These are phyloP conservation scores for Dalechampia spathulata DNA, from an alignment of 441 rosid species.

Conservation along the genomic window DNA sequence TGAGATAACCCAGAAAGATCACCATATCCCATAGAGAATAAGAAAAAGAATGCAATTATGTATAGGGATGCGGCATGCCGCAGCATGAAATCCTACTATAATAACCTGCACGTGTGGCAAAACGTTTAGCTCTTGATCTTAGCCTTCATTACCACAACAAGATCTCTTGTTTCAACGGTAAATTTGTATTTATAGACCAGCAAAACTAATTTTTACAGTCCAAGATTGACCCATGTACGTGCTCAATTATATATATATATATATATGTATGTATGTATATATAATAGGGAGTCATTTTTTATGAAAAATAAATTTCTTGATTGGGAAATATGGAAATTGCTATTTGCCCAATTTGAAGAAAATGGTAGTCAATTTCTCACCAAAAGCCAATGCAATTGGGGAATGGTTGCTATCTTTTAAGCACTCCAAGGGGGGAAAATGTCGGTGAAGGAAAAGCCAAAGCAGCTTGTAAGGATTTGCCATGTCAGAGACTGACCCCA, in stretches of 20 bases:
- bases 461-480: slow-evolving; percentile 9
- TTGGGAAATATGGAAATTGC: neutral
- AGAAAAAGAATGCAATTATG: no score
- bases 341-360: neutral
- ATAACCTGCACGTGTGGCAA: neutral
- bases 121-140: neutral
- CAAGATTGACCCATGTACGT: no score
- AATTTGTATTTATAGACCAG: no score
- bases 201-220: no score
- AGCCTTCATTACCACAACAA: no score
- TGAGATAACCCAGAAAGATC: no score
- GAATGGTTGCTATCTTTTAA: slow-evolving; percentile 13
- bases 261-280: no score
- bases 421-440: slow-evolving; percentile 1
- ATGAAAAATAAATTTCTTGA: no score
- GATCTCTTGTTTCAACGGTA: no score
- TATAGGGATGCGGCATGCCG: slow-evolving; percentile 23
- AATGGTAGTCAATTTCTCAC: slow-evolving; percentile 19
- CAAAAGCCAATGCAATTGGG: slow-evolving; percentile 2
- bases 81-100: slow-evolving; percentile 8
- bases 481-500: slow-evolving; percentile 9
- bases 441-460: slow-evolving; percentile 1
- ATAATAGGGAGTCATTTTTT: no score
- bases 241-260: no score
- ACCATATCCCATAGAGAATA: no score